Evolutionary conservation across 805 yeast species (phyloP), one percentile per base, ranked within the genome.

Genomic region (Saitoella complicata): DNA sequence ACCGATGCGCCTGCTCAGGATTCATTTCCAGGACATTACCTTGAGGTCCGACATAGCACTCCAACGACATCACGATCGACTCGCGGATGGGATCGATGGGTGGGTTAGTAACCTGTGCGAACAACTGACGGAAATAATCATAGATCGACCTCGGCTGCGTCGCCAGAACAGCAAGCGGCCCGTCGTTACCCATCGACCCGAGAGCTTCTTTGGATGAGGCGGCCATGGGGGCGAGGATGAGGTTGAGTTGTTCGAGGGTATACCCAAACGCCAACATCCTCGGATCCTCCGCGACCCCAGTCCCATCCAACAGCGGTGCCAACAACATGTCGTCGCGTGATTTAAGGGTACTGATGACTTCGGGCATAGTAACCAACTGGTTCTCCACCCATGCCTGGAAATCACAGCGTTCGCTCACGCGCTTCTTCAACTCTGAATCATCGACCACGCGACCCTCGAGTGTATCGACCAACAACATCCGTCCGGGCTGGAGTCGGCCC

Each of bases 1-100:
- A 70, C 54, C 97, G 73, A 67, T 87, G 81, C 71, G 96, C 88
- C 68, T 91, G 97, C 46, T 72, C 70, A 7, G 95, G 78, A 57
- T 80, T 78, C 87, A 86, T 85, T 63, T 91, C 97, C 58, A 88
- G 72, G 52, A 88, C 66, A 61, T 88, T 88, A 47, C 95, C 97
- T 64, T 91, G 97, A n/a, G 97, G 97, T 45, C 98, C 98, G 57
- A 88, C 78, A 63, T 82, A 85, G 66, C 98, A 88, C 63, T 88
- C 95, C 53, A 91, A 72, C 8, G 95, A 84, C 98, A 88, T 88
- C 58, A 91, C 97, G 54, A 88, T 83, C 48, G 80, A 79, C 67
- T 88, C 98, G 63, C 97, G 79, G 55, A 88, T 91, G 43, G 98
- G 97, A 62, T 88, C 98, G 59, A 88, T 91, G 42, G 98, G 97